phyloP scores from a whole-genome alignment of 306 rosid species.

The Trichosanthes truncata region DNA sequence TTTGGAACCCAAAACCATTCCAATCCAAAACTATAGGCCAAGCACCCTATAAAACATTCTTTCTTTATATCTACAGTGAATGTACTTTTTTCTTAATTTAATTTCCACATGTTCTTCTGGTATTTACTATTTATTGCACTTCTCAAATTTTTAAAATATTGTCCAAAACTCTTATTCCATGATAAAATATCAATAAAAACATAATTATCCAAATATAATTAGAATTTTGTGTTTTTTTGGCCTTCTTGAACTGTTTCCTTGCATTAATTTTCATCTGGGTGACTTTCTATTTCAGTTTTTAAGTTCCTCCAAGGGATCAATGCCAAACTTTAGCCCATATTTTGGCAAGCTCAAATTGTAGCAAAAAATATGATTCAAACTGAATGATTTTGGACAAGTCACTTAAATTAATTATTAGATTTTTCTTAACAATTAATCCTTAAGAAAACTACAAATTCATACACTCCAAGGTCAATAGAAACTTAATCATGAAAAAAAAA shows the following conservation, averaged over 20 bases:
- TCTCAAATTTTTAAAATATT: too few relatives aligned
- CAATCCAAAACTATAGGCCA: too few relatives aligned
- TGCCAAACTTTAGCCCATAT: neutral
- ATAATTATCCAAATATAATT: too few relatives aligned
- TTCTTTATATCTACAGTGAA: neutral
- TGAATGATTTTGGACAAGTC: neutral
- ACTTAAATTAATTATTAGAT: too few relatives aligned
- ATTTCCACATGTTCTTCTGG: neutral
- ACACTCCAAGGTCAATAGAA: neutral
- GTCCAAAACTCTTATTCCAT: too few relatives aligned
- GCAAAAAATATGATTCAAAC: neutral
- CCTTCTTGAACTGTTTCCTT: neutral
- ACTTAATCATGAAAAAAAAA: too few relatives aligned
- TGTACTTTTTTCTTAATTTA: neutral
- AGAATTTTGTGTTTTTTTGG: neutral
- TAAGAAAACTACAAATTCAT: too few relatives aligned
- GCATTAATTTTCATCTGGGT: neutral
- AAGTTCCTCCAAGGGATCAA: neutral
- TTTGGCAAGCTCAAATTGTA: neutral
- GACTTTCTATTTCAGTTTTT: neutral
- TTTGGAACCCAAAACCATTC: too few relatives aligned
- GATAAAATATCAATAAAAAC: too few relatives aligned
- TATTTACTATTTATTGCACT: too few relatives aligned
- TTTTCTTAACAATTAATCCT: neutral
- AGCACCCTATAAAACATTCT: neutral